A percentile compares a stretch with the other conserved stretches of the same genome.
phyloP scores from a whole-genome alignment of 805 yeast genomes.

The Pichia nanzhaoensis region DNA sequence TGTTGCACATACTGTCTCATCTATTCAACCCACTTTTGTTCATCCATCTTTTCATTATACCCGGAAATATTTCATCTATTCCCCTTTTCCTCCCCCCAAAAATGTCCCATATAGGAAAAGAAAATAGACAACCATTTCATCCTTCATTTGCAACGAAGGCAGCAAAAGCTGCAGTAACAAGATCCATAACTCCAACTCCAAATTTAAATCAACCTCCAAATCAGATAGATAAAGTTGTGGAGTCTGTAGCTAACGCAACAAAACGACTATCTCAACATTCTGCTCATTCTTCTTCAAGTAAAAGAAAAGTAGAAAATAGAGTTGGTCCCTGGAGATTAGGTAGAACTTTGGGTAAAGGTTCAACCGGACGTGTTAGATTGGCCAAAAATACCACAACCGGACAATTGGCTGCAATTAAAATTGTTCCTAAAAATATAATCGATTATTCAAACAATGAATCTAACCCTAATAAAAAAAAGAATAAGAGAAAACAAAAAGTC shows the following conservation, averaged over 20 bases:
- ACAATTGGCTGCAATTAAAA: slow-evolving; percentile 76
- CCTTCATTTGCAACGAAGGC: slow-evolving; percentile 25
- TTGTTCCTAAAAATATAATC: slow-evolving; percentile 55
- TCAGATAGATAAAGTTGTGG: slow-evolving; percentile 38
- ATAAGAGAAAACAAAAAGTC: slow-evolving; percentile 18
- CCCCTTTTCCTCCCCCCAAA: no score
- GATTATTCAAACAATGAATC: slow-evolving; percentile 10
- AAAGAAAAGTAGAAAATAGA: slow-evolving; percentile 32
- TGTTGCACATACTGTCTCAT: no score
- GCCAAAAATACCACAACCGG: slow-evolving; percentile 67
- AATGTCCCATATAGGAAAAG: slow-evolving; percentile 5
- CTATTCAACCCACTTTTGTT: no score
- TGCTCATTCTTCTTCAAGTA: slow-evolving; percentile 27
- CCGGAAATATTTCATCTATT: no score
- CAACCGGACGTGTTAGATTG: slow-evolving; percentile 72
- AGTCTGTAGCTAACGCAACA: slow-evolving; percentile 32
- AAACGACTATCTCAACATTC: slow-evolving; percentile 37
- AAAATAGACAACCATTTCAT: slow-evolving; percentile 10
- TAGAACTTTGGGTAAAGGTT: slow-evolving; percentile 73
- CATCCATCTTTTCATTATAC: no score
- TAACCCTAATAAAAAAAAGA: slow-evolving; percentile 18
- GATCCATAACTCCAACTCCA: slow-evolving; percentile 6
- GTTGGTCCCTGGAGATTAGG: slow-evolving; percentile 85
- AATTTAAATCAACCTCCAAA: neutral
- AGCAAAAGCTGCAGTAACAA: slow-evolving; percentile 17